These are phyloP conservation scores for Lactarius pseudohatsudake DNA, from an alignment of 768 basidiomycete species.

Conservation along the genomic window DNA sequence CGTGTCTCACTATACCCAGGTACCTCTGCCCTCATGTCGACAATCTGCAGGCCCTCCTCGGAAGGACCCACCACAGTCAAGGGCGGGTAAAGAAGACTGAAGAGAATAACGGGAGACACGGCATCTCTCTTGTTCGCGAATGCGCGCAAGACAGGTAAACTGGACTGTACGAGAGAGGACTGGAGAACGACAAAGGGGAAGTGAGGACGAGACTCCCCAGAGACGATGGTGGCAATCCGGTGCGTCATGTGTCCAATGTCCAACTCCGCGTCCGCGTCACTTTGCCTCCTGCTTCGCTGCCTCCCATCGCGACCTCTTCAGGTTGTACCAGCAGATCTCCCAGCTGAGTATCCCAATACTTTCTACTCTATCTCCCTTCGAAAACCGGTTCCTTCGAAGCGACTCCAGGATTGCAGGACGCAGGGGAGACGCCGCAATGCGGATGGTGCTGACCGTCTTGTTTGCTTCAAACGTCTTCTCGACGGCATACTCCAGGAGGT, in stretches of 20 bases:
- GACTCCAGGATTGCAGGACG: constrained; percentile 48
- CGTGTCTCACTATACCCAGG: constrained; percentile 51
- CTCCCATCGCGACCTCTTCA: constrained; percentile 51
- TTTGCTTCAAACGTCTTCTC: constrained; percentile 53
- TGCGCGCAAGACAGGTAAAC: constrained; percentile 53
- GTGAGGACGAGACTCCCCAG: constrained; percentile 33
- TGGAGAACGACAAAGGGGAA: constrained; percentile 56
- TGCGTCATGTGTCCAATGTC: constrained; percentile 32
- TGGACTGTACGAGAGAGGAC: constrained; percentile 58
- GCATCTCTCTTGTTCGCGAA: constrained; percentile 30
- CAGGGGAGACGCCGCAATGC: constrained; percentile 50
- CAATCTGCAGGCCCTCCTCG: constrained; percentile 38
- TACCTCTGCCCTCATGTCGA: constrained; percentile 52
- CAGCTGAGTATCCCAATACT: constrained; percentile 58
- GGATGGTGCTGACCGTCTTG: constrained; percentile 45
- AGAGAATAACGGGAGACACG: constrained; percentile 42
- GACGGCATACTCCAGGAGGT: constrained; percentile 61
- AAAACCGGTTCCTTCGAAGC: constrained; percentile 51
- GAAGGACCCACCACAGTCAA: constrained; percentile 40
- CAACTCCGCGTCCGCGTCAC: neutral
- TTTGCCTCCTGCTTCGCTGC: neutral
- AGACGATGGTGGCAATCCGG: constrained; percentile 34
- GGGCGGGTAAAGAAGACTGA: constrained; percentile 59
- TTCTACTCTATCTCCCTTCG: constrained; percentile 42
- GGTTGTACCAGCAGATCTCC: constrained; percentile 46